Conservation (phyloP, 208 protist genomes). For the Leishmania braziliensis region DNA sequence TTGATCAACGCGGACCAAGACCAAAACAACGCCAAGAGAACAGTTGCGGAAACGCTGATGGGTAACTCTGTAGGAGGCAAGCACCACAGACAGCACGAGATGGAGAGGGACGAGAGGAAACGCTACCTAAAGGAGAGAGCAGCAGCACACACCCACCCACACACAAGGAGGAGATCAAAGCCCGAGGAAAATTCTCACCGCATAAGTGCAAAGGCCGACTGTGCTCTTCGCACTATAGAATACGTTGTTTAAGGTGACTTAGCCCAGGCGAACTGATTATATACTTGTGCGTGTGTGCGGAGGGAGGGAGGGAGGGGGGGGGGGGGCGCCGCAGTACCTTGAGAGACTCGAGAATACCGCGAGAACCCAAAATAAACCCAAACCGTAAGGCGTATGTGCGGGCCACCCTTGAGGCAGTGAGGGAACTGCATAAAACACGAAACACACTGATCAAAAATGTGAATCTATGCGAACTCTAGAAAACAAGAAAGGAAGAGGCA, state of each 20-base stretch:
- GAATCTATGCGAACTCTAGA: slow-evolving; percentile 2
- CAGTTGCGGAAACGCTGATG: neutral
- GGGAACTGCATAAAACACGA: neutral
- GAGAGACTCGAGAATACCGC: neutral
- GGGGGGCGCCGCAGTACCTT: neutral
- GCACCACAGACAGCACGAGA: neutral
- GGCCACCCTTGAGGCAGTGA: neutral
- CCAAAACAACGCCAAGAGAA: neutral
- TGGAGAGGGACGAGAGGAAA: slow-evolving; percentile 10
- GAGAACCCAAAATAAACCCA: neutral
- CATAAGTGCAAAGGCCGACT: neutral
- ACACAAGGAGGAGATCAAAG: neutral
- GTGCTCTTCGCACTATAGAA: neutral
- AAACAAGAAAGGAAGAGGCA: neutral
- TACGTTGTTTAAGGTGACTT: neutral
- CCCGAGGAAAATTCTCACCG: neutral
- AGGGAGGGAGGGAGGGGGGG: no score
- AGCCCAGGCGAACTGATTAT: neutral
- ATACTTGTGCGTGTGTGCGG: no score
- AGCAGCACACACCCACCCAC: neutral
- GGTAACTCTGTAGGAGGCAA: neutral
- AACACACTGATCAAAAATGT: neutral
- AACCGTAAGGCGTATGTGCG: neutral
- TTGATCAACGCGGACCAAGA: neutral
- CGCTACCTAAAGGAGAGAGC: slow-evolving; percentile 4